phyloP scores from a whole-genome alignment of 1,284 basidiomycete genomes.

The Sporisorium reilianum region DNA sequence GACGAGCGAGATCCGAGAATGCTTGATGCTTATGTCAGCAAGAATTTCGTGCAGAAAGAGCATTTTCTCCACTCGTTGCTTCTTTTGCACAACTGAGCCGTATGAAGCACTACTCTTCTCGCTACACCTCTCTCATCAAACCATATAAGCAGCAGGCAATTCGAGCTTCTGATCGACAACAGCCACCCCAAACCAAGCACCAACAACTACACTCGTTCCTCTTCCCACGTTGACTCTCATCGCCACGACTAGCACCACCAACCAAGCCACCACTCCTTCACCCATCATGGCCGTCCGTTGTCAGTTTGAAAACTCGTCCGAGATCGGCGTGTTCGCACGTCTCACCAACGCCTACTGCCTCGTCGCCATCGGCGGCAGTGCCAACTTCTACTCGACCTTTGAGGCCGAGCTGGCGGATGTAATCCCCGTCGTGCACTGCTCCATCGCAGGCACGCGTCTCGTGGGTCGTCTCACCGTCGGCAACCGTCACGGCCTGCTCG shows the following conservation, averaged over 20 bases:
- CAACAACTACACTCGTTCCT: neutral
- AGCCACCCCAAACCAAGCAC: neutral
- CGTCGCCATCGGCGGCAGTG: conserved; percentile 88
- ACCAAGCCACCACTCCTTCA: neutral
- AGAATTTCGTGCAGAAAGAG: conserved; percentile 21
- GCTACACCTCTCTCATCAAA: conserved; percentile 2
- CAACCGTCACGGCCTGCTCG: conserved; percentile 88
- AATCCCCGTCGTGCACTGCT: conserved; percentile 95
- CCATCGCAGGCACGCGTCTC: conserved; percentile 94
- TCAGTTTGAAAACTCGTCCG: conserved; percentile 93
- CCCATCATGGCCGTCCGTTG: conserved; percentile 63
- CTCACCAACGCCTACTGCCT: conserved; percentile 82
- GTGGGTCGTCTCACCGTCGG: conserved; percentile 93
- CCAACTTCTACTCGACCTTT: conserved; percentile 98
- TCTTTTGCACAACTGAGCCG: conserved; percentile 9
- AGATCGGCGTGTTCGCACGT: conserved; percentile 84
- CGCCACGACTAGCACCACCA: conserved; percentile 3
- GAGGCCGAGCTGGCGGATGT: conserved; percentile 94
- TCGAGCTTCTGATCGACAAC: neutral
- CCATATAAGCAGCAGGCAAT: conserved; percentile 13
- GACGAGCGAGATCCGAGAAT: conserved; percentile 18
- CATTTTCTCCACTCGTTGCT: conserved; percentile 31
- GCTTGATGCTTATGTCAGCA: conserved; percentile 40
- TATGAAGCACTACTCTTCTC: neutral
- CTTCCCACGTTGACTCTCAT: conserved; percentile 12